phyloP scores from a whole-genome alignment of 139 green algal species.

The Chlamydomonas sphaeroides region DNA sequence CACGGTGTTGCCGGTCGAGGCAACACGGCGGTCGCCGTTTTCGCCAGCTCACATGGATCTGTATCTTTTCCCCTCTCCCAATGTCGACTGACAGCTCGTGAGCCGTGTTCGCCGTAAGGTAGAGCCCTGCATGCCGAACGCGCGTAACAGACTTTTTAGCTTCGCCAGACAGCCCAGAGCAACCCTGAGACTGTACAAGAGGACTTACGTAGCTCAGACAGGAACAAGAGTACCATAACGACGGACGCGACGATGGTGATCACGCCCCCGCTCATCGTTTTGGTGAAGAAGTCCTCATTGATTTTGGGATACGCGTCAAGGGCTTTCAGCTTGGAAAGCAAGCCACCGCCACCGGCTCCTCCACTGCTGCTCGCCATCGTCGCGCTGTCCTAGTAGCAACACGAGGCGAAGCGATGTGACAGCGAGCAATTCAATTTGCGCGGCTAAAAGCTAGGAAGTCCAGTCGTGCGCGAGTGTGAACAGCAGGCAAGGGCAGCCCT shows the following conservation, averaged over 20 bases:
- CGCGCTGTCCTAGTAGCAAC: too few species aligned
- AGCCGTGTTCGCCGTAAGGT: slow-evolving; percentile 67
- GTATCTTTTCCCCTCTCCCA: slow-evolving; percentile 84
- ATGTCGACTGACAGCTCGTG: slow-evolving; percentile 93
- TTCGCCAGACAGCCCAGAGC: not conserved
- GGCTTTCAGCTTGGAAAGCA: slow-evolving; percentile 55
- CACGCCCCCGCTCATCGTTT: slow-evolving; percentile 88
- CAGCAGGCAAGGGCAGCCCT: too few species aligned
- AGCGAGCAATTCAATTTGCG: too few species aligned
- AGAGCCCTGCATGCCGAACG: slow-evolving; percentile 73
- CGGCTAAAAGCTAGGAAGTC: too few species aligned
- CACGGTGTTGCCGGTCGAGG: too few species aligned
- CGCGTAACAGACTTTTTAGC: not conserved
- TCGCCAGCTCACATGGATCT: slow-evolving; percentile 91
- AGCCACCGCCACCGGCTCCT: slow-evolving; percentile 4
- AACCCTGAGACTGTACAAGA: not conserved
- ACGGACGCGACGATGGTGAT: slow-evolving; percentile 90
- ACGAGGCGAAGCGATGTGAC: too few species aligned
- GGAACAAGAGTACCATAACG: slow-evolving; percentile 94
- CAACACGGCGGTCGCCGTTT: too few species aligned
- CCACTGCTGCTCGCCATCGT: not conserved
- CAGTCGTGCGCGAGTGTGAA: too few species aligned
- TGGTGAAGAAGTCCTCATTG: slow-evolving; percentile 94
- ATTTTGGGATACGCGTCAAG: slow-evolving; percentile 93
- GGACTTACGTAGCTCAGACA: slow-evolving; percentile 88